Conservation (phyloP, 805 yeast species). For the Geotrichum ghanense region DNA sequence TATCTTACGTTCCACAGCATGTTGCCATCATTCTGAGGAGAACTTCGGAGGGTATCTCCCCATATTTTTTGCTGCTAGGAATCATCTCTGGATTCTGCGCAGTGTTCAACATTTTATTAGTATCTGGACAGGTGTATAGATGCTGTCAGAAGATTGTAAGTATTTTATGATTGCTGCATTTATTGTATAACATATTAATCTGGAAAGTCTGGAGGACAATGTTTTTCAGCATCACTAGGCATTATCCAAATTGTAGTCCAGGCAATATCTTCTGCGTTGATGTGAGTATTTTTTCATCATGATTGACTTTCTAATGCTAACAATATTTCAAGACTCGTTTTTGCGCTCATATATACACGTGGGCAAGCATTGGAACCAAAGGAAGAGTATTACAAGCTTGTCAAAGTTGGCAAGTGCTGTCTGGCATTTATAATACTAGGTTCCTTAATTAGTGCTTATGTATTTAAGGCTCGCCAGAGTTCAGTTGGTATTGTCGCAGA, state of each 20-base stretch:
- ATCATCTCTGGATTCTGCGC: slow-evolving; percentile 59
- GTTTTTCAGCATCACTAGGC: slow-evolving; percentile 55
- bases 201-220: slow-evolving; percentile 38
- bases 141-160: slow-evolving; percentile 40
- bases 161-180: slow-evolving; percentile 12
- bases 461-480: slow-evolving; percentile 8
- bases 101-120: slow-evolving; percentile 50
- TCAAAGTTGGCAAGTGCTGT: slow-evolving; percentile 10
- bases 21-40: slow-evolving; percentile 41
- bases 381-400: slow-evolving; percentile 13
- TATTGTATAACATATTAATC: slow-evolving; percentile 15
- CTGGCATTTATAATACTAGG: slow-evolving; percentile 24
- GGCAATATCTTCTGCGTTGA: slow-evolving; percentile 44
- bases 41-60: slow-evolving; percentile 70
- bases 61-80: slow-evolving; percentile 59
- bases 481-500: slow-evolving; percentile 34
- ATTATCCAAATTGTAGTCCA: slow-evolving; percentile 58
- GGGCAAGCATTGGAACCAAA: slow-evolving; percentile 11
- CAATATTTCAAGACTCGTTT: slow-evolving; percentile 12
- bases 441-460: slow-evolving; percentile 11
- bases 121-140: slow-evolving; percentile 46
- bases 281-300: slow-evolving; percentile 18
- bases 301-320: neutral
- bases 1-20: slow-evolving; percentile 72
- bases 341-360: slow-evolving; percentile 25